Base-by-base conservation (phyloP, 108 stramenopile species). In the Aurantiochytrium sp. region DNA sequence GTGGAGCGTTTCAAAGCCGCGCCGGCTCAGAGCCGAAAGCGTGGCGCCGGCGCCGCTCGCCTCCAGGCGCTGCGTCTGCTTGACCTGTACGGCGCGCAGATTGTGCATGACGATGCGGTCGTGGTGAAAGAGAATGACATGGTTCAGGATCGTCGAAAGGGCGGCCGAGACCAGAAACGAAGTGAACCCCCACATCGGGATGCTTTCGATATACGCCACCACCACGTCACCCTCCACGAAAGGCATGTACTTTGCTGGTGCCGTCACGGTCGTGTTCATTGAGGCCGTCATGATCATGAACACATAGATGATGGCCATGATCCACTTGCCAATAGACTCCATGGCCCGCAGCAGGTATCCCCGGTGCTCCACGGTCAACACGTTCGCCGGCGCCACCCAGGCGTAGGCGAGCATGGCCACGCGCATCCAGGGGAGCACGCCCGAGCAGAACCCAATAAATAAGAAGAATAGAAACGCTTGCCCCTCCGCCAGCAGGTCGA, bases 381-480 rank as follows among this genome's bases (percentile, higher is more conserved):
- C 73, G 3, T 81, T 81, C 12, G 73, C 73, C 12, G 73, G 73
- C 39, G 73, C 73, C 6, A 81, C 73, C 73, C 73, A 81, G 12
- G 73, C 73, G 39, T 81, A 81, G 0, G 73, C 73, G n/a, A 81
- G 45, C 73, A 81, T 48, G 1, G 73, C 39, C 42, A 81, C 73
- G n/a, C 73, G 39, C 73, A 81, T 6, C 73, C 73, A 81, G 0
- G 73, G 73, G 8, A 81, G 45, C n/a, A 81, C 30, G 1, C 73
- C 73, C 6, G 73, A 81, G 73, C 73, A 81, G 2, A 81, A 81
- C 27, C 73, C 73, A 42, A 81, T 81, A 81, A 81, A 81, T n/a
- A 81, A 27, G 24, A 81, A 41, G 30, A 81, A 81, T 41, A 81
- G 17, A 30, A 81, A n/a, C 0, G 73, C 73, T 30, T 41, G n/a